phyloP scores from a whole-genome alignment of 208 protist genomes.

The Herpetomonas samuelpessoai region DNA sequence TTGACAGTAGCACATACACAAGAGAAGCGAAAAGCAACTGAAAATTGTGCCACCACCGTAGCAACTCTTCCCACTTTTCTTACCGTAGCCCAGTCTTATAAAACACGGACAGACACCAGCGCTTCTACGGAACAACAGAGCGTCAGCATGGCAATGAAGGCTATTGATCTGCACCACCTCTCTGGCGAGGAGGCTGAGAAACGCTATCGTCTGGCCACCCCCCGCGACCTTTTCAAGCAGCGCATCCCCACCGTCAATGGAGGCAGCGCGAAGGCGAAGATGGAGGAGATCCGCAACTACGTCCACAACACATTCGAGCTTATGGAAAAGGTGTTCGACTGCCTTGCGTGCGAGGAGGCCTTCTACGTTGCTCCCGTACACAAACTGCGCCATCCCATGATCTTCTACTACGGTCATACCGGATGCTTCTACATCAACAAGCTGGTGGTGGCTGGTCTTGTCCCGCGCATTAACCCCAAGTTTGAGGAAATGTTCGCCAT shows the following conservation, averaged over 20 bases:
- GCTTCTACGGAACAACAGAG: not conserved
- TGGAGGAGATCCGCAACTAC: slow-evolving; percentile 86
- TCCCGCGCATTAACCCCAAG: slow-evolving; percentile 71
- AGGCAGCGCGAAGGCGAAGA: slow-evolving; percentile 55
- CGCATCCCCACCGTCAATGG: slow-evolving; percentile 45
- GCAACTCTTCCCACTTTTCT: too few relatives aligned
- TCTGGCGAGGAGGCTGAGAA: slow-evolving; percentile 37
- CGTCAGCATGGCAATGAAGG: slow-evolving; percentile 29
- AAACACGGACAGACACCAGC: too few relatives aligned
- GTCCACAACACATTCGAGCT: slow-evolving; percentile 86
- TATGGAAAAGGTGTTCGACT: slow-evolving; percentile 87
- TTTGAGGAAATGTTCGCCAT: slow-evolving; percentile 94
- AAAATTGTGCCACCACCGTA: too few relatives aligned
- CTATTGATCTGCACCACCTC: slow-evolving; percentile 45
- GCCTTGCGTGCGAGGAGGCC: slow-evolving; percentile 65
- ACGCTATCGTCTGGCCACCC: slow-evolving; percentile 37
- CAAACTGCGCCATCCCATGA: slow-evolving; percentile 93
- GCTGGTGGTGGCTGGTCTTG: slow-evolving; percentile 84
- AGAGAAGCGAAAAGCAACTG: too few relatives aligned
- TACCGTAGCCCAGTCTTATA: too few relatives aligned
- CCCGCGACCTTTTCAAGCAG: slow-evolving; percentile 58
- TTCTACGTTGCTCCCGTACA: slow-evolving; percentile 87
- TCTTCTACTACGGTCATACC: slow-evolving; percentile 97
- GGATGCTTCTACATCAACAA: slow-evolving; percentile 97
- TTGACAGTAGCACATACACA: too few relatives aligned